phyloP scores from a whole-genome alignment of 139 green algal genomes.

The Nannochloris sp. region DNA sequence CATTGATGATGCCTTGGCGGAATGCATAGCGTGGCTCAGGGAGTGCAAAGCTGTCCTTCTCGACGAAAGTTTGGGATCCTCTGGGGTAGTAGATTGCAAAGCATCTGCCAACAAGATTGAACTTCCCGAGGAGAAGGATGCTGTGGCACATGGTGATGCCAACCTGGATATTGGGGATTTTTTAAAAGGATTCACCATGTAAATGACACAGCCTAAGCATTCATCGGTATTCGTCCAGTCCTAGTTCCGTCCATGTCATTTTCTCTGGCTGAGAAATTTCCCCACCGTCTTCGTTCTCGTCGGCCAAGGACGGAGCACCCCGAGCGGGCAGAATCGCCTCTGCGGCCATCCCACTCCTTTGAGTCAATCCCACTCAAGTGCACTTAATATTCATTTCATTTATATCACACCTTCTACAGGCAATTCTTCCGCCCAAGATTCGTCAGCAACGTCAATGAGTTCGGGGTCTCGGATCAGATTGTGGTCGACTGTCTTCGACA shows the following conservation, averaged over 20 bases:
- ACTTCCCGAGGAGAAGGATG: conserved; percentile 21
- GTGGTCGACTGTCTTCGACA: conserved; percentile 8
- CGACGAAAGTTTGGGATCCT: conserved; percentile 3
- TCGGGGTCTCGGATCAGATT: conserved; percentile 13
- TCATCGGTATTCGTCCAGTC: conserved; percentile 12
- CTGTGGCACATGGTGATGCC: conserved; percentile 47
- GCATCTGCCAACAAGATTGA: conserved; percentile 11
- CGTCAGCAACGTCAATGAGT: conserved; percentile 19
- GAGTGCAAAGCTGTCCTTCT: conserved; percentile 25
- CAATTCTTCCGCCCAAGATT: conserved; percentile 20
- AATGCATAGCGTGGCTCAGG: conserved; percentile 13
- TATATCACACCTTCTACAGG: conserved; percentile 19
- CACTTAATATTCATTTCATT: too few relatives aligned
- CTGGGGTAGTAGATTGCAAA: conserved; percentile 20
- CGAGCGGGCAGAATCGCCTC: conserved; percentile 18
- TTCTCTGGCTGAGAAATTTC: conserved; percentile 5
- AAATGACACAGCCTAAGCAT: not conserved
- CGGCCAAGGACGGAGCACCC: conserved; percentile 3
- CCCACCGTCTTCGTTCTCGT: conserved; percentile 4
- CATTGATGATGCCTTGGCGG: not conserved
- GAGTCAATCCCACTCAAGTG: too few relatives aligned
- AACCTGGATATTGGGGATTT: conserved; percentile 52
- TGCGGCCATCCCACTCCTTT: not conserved
- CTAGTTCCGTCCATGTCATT: conserved; percentile 23
- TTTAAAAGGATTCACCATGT: too few relatives aligned